These are phyloP conservation scores for Athelia sp. DNA, from an alignment of 1,284 basidiomycete genomes.

Conservation along the genomic window DNA sequence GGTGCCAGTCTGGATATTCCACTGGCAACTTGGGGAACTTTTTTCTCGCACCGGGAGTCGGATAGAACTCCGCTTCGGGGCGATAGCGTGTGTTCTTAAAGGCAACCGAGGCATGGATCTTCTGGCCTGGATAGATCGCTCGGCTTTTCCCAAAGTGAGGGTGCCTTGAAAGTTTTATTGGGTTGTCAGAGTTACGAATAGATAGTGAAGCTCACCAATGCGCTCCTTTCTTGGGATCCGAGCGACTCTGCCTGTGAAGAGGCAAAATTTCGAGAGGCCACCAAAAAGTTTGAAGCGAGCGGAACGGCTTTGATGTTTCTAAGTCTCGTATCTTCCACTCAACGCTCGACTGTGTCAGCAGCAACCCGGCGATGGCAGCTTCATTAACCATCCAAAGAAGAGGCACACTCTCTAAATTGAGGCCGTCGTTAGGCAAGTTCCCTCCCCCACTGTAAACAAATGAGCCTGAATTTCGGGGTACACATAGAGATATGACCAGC, in stretches of 20 bases:
- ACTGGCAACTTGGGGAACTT: too few species aligned
- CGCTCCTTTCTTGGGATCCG: background rate
- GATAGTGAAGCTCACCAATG: too few species aligned
- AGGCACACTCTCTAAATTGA: background rate
- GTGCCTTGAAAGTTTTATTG: background rate
- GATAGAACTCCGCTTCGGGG: background rate
- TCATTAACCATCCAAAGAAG: conserved; percentile 4
- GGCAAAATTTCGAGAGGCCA: background rate
- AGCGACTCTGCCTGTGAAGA: background rate
- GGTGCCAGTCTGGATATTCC: too few species aligned
- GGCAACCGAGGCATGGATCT: background rate
- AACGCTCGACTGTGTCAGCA: background rate
- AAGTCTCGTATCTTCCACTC: background rate
- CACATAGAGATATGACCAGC: background rate
- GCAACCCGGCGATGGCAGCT: conserved; percentile 1
- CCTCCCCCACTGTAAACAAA: conserved; percentile 1
- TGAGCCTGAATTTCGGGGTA: background rate
- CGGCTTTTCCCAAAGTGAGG: background rate
- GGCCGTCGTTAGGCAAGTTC: background rate
- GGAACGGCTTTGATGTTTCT: background rate
- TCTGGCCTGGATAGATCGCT: background rate
- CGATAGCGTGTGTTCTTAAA: background rate
- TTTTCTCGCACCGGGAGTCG: too few species aligned
- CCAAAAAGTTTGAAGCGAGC: background rate
- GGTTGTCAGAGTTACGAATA: too few species aligned